A percentile compares a stretch with the other conserved stretches of the same genome.
These are phyloP conservation scores for Bipolaris cookei DNA, from an alignment of 2,329 filamentous ascomycete genomes.

Conservation along the genomic window DNA sequence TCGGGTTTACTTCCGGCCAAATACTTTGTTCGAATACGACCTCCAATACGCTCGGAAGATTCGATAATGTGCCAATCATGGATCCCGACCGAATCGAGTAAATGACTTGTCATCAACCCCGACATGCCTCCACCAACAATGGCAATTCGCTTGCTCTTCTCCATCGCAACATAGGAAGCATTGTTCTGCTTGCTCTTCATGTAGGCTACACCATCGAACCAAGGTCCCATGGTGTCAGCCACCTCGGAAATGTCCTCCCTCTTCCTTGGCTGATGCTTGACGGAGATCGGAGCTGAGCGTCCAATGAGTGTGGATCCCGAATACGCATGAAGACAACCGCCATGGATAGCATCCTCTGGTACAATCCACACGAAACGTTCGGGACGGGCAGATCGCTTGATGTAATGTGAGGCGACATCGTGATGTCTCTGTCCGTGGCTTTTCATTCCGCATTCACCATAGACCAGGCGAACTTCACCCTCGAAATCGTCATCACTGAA, in stretches of 20 bases:
- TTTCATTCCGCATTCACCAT: constrained; percentile 54
- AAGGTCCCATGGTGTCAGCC: constrained; percentile 63
- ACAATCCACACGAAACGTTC: constrained; percentile 58
- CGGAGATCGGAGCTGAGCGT: constrained; percentile 50
- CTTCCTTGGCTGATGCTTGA: constrained; percentile 46
- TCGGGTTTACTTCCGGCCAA: constrained; percentile 63
- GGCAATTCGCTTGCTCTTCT: constrained; percentile 65
- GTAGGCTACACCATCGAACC: constrained; percentile 70
- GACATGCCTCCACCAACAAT: constrained; percentile 72
- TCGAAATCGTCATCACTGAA: constrained; percentile 52
- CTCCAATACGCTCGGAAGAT: constrained; percentile 65
- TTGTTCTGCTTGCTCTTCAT: constrained; percentile 62
- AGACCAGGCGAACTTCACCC: constrained; percentile 54
- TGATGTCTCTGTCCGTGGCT: constrained; percentile 51
- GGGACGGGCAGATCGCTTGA: constrained; percentile 47
- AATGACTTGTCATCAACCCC: constrained; percentile 63
- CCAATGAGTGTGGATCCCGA: constrained; percentile 50
- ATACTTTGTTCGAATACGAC: constrained; percentile 69
- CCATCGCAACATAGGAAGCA: constrained; percentile 58
- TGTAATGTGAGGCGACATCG: constrained; percentile 50
- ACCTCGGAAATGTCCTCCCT: constrained; percentile 55
- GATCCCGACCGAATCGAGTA: constrained; percentile 61
- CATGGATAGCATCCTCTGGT: constrained; percentile 48
- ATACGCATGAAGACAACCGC: constrained; percentile 56
- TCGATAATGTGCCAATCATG: constrained; percentile 68